Base-by-base conservation (phyloP, 441 rosid genomes). In the Metrosideros polymorpha region DNA sequence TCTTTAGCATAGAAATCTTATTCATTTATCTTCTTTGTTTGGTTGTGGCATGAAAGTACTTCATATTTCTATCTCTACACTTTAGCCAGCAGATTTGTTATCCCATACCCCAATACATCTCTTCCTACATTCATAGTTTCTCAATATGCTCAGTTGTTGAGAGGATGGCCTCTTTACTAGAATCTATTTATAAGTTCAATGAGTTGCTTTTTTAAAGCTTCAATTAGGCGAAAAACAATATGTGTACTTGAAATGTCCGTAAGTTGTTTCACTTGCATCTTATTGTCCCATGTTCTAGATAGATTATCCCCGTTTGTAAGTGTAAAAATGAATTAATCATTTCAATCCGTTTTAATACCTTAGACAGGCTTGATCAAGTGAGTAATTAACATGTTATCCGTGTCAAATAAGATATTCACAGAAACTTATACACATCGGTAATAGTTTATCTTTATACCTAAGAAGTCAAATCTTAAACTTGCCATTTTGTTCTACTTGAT, bases 41-140 rank as follows among this genome's bases (percentile, higher is more conserved):
- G 2, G 8, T 56, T 1, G 63, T 56, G 63, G 63, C 32, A 56
- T 0, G 18, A 5, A 56, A 56, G 29, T 12, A 27, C 32, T 56
- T 56, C 32, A 27, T 56, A 56, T 12, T 27, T 56, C 32, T 27
- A 56, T 27, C 63, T 56, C 27, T 30, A 17, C 32, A 56, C 63
- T 56, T 56, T 4, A 56, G 13, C 32, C 13, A 56, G 14, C 0
- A 27, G 7, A 56, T 56, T 56, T 27, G 7, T 12, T 12, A 56
- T 56, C 30, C 30, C 63, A 56, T 27, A 0, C 32, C 0, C 30
- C 17, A 27, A 12, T n/a, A 0, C 2, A 56, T 56, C 63, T 27
- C 63, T 56, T 56, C 63, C 29, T 27, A 27, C 30, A 5, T 56
- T 17, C 17, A 56, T 27, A 56, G 32, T n/a, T 56, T 56, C 63